These are phyloP conservation scores for Cruciata laevipes DNA, from an alignment of 257 asterid genomes.

Conservation along the genomic window DNA sequence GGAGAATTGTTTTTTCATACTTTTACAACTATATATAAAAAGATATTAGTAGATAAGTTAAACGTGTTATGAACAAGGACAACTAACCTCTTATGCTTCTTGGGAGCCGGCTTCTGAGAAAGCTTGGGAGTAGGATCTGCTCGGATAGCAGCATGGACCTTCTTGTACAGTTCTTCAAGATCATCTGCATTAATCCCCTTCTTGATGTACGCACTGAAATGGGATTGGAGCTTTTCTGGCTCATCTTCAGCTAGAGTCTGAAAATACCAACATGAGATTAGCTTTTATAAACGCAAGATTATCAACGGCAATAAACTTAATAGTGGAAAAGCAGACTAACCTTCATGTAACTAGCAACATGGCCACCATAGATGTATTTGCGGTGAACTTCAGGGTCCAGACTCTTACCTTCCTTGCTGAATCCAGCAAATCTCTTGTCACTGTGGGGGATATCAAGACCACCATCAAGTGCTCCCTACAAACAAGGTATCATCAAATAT, in stretches of 20 bases:
- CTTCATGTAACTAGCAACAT: slow-evolving; percentile 67
- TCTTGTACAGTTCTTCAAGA: slow-evolving; percentile 66
- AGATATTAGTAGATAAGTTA: neutral
- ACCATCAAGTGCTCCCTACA: slow-evolving; percentile 80
- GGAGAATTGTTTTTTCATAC: too few species aligned
- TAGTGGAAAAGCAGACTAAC: slow-evolving; percentile 23
- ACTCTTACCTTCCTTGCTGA: slow-evolving; percentile 51
- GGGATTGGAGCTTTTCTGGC: slow-evolving; percentile 68
- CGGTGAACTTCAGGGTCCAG: slow-evolving; percentile 80
- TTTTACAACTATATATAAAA: neutral
- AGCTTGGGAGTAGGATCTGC: slow-evolving; percentile 42
- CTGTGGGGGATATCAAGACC: slow-evolving; percentile 87
- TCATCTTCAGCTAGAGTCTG: slow-evolving; percentile 67
- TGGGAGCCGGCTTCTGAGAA: slow-evolving; percentile 37
- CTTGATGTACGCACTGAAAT: slow-evolving; percentile 49
- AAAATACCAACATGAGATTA: neutral
- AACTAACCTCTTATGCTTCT: slow-evolving; percentile 46
- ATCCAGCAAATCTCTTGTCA: slow-evolving; percentile 84
- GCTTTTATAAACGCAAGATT: neutral
- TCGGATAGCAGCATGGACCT: slow-evolving; percentile 65
- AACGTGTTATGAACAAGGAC: neutral
- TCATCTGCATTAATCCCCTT: slow-evolving; percentile 53
- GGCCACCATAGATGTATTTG: slow-evolving; percentile 80
- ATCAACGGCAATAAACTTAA: neutral
- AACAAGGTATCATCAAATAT: slow-evolving; percentile 1